Percentiles rank a stretch among this genome's conserved stretches.
Conservation (phyloP, 768 basidiomycete genomes). For the Tricholoma terreum region DNA sequence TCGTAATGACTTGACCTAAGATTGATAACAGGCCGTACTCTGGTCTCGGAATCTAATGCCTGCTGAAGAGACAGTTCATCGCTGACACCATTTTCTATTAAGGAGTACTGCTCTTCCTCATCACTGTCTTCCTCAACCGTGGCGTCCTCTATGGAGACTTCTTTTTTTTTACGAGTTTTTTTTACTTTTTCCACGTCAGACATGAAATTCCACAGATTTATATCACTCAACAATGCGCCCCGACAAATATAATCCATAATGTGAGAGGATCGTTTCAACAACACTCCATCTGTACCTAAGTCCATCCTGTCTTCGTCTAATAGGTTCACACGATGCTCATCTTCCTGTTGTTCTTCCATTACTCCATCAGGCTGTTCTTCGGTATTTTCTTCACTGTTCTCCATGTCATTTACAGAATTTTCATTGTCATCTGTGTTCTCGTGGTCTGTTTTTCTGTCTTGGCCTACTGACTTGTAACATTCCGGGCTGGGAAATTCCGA, state of each 20-base stretch:
- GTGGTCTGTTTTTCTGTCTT: too few relatives aligned
- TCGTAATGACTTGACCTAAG: background rate
- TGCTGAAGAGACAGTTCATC: background rate
- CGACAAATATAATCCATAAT: background rate
- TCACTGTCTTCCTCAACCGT: background rate
- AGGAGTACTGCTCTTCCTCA: background rate
- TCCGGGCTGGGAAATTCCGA: constrained; percentile 18
- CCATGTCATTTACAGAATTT: too few relatives aligned
- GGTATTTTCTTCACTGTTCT: background rate
- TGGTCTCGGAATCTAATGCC: background rate
- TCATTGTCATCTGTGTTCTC: too few relatives aligned
- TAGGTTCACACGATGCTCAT: background rate
- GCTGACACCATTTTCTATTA: background rate
- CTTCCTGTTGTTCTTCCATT: background rate
- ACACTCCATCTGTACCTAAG: background rate
- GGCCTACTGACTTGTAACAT: too few relatives aligned
- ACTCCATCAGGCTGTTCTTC: too few relatives aligned
- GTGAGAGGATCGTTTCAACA: background rate
- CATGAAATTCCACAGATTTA: background rate
- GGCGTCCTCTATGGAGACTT: background rate
- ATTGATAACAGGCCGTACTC: background rate
- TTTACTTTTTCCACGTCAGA: background rate
- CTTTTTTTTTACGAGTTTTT: background rate
- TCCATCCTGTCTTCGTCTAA: constrained; percentile 3
- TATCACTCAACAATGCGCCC: background rate